Conservation (phyloP, 2,329 filamentous ascomycete species). For the Apiospora aurea region DNA sequence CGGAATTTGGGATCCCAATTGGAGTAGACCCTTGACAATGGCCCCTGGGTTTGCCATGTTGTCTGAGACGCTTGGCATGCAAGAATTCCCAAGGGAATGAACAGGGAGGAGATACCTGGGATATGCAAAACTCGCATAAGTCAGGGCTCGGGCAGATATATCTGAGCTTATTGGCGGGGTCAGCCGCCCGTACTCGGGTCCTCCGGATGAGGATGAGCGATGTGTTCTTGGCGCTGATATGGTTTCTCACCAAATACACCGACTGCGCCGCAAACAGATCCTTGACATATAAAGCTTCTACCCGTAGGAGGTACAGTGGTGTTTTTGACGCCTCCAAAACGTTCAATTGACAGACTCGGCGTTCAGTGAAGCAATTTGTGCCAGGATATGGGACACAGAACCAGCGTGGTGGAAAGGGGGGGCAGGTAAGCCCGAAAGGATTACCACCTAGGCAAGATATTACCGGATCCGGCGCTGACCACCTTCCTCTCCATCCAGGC, state of each 20-base stretch:
- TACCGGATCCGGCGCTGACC: background rate
- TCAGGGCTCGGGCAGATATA: background rate
- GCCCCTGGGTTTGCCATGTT: background rate
- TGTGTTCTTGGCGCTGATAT: background rate
- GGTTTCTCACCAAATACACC: background rate
- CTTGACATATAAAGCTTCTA: background rate
- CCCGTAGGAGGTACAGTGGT: no score
- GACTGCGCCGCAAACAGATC: background rate
- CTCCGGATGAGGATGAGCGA: background rate
- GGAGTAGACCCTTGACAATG: background rate
- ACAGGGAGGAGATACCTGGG: no score
- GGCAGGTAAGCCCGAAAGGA: background rate
- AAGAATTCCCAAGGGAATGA: no score
- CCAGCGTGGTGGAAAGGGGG: background rate
- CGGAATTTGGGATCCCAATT: background rate
- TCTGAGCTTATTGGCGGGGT: background rate
- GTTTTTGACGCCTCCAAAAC: background rate
- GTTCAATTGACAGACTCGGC: background rate
- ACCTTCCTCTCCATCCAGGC: no score
- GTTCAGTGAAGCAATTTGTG: background rate
- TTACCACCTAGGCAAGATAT: background rate
- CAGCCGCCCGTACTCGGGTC: background rate
- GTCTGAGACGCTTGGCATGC: background rate
- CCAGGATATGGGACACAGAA: background rate
- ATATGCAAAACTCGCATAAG: no score